Evolutionary conservation across 2,329 filamentous ascomycete species (phyloP), one percentile per base, ranked within the genome.

Genomic region (Microcyclospora pomicola): DNA sequence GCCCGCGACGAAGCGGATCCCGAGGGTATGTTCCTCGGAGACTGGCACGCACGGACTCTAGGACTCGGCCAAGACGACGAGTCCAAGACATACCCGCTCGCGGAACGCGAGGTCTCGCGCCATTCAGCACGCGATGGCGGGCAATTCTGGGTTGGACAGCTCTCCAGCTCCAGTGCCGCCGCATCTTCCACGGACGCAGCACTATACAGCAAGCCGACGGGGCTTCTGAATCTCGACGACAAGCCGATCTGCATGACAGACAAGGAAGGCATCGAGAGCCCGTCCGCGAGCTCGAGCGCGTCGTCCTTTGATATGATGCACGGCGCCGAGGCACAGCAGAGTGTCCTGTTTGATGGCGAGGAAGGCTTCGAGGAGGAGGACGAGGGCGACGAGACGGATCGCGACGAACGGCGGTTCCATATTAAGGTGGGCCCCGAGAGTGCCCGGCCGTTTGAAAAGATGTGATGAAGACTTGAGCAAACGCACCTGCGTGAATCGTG

Each of bases 21-120:
- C 0, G 75, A 86, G 43, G 85, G 85, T 40, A 80, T 93, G 72
- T 94, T 94, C 60, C 69, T 88, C 11, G 88, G 88, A 2, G 78
- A 86, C 35, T 98, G 88, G 88, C 85, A 95, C 60, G 70, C 81
- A 19, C 71, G 80, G 36, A 74, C 75, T 50, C 64, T 94, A 9
- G 59, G 73, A 34, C 56, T 67, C 1, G 47, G 48, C 1, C 42
- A 52, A 32, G 48, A 38, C 1, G 44, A 43, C 1, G 42, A 53
- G 29, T 48, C 38, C 37, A 40, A 35, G 31, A 43, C 40, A 5
- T 55, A 64, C 14, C 52, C 59, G 33, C 53, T 69, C 11, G 57
- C 63, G 39, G 68, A 71, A 51, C 59, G 59, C 31, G 63, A 68
- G 46, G 48, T 58, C 3, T 41, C 36, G 34, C 42, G 50, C 24